These are phyloP conservation scores for Suillus subalutaceus DNA, from an alignment of 768 basidiomycete species.

Conservation along the genomic window DNA sequence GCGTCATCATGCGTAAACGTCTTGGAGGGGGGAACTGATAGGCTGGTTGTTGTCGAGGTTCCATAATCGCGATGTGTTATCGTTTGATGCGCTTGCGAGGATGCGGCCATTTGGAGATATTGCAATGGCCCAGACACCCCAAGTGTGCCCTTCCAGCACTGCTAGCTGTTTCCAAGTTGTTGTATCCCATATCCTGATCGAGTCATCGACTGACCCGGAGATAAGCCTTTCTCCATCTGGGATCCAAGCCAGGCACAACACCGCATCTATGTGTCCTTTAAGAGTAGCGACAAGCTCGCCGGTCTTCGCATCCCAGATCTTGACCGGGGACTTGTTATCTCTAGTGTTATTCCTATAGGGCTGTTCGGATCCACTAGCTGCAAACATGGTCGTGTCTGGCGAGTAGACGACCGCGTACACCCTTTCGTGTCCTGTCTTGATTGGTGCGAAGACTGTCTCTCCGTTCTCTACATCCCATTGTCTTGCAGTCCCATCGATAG, in stretches of 20 bases:
- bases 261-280: neutral
- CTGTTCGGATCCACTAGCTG: too few relatives aligned
- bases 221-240: neutral
- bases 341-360: accelerated
- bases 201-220: neutral
- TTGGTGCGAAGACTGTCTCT: neutral
- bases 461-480: neutral
- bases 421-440: neutral
- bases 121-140: neutral
- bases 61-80: neutral
- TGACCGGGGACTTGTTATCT: neutral
- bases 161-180: neutral
- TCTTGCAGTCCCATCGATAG: neutral
- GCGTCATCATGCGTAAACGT: neutral
- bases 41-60: neutral
- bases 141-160: neutral
- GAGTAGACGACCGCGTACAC: neutral
- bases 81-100: neutral
- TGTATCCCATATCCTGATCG: neutral
- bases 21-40: neutral
- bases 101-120: neutral
- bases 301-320: neutral
- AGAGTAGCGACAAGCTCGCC: neutral
- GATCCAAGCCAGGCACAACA: neutral
- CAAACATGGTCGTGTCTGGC: neutral